Percentiles rank a stretch among this genome's conserved stretches.
Evolutionary conservation across 129 eudicot species (phyloP).

Genomic region (Saussurea involucrata): DNA sequence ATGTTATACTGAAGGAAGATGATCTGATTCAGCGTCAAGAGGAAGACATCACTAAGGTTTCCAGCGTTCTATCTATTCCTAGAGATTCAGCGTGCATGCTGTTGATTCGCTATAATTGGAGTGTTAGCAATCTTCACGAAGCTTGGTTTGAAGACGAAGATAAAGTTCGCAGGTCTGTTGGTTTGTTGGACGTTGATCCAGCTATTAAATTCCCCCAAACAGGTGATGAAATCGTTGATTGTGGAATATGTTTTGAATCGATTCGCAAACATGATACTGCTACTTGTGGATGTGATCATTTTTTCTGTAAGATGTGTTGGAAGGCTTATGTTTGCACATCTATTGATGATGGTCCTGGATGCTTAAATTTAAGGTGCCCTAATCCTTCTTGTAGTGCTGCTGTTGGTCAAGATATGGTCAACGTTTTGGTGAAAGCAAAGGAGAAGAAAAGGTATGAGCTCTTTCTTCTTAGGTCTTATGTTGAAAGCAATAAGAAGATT

Average conservation of each 20-base stretch:
- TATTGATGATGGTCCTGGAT: constrained; percentile 52
- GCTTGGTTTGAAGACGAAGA: constrained; percentile 61
- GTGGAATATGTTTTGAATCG: constrained; percentile 48
- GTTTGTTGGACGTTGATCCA: constrained; percentile 31
- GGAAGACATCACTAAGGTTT: constrained; percentile 23
- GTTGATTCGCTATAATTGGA: constrained; percentile 33
- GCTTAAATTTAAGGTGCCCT: constrained; percentile 43
- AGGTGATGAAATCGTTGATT: constrained; percentile 1
- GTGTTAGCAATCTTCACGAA: constrained; percentile 33
- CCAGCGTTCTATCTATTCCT: constrained; percentile 22
- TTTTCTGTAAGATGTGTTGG: constrained; percentile 45
- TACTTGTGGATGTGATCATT: constrained; percentile 38
- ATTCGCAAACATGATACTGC: not conserved
- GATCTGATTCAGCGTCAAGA: constrained; percentile 24
- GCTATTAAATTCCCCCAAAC: constrained; percentile 15
- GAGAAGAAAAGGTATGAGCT: constrained; percentile 38
- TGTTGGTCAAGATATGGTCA: constrained; percentile 38
- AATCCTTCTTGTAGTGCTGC: constrained; percentile 43
- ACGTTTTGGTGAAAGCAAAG: constrained; percentile 5
- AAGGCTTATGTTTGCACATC: constrained; percentile 28
- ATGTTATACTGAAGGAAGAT: constrained; percentile 20
- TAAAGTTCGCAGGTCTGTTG: constrained; percentile 36
- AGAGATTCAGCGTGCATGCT: constrained; percentile 22
- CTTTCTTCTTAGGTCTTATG: constrained; percentile 38
- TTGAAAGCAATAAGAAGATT: constrained; percentile 37